A percentile compares a stretch with the other conserved stretches of the same genome.
These are phyloP conservation scores for Aspergillus sp. DNA, from an alignment of 2,329 filamentous ascomycete species.

Conservation along the genomic window DNA sequence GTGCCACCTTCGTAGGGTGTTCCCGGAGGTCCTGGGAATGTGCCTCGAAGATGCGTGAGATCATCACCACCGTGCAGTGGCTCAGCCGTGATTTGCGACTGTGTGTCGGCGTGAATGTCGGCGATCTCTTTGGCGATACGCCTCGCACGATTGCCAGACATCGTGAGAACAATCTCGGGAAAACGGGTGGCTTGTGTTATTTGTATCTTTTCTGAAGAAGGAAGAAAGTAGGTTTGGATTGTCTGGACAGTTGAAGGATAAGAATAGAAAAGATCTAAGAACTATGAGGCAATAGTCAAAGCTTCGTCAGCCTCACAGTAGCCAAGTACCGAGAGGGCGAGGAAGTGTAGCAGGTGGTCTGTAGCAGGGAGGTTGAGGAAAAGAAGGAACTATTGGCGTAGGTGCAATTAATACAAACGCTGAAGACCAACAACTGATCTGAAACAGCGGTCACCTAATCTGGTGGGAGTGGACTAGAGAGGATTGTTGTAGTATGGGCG, in stretches of 20 bases:
- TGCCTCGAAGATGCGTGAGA: constrained; percentile 78
- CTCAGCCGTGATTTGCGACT: constrained; percentile 73
- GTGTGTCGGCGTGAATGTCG: constrained; percentile 61
- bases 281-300: neutral
- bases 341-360: neutral
- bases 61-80: constrained; percentile 65
- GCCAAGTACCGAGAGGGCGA: neutral
- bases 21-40: constrained; percentile 83
- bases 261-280: neutral
- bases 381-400: neutral
- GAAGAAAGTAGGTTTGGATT: neutral
- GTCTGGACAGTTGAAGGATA: neutral
- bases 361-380: neutral
- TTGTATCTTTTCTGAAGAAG: neutral
- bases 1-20: constrained; percentile 89
- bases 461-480: constrained; percentile 1
- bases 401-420: neutral
- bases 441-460: constrained; percentile 2
- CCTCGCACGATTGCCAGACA: constrained; percentile 59
- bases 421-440: neutral
- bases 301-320: neutral
- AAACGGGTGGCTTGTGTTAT: too few species aligned
- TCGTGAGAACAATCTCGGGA: constrained; percentile 25
- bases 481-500: neutral
- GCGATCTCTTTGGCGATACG: constrained; percentile 55